Conservation (phyloP, 495 filamentous ascomycete genomes). For the Chaetomium fimeti region DNA sequence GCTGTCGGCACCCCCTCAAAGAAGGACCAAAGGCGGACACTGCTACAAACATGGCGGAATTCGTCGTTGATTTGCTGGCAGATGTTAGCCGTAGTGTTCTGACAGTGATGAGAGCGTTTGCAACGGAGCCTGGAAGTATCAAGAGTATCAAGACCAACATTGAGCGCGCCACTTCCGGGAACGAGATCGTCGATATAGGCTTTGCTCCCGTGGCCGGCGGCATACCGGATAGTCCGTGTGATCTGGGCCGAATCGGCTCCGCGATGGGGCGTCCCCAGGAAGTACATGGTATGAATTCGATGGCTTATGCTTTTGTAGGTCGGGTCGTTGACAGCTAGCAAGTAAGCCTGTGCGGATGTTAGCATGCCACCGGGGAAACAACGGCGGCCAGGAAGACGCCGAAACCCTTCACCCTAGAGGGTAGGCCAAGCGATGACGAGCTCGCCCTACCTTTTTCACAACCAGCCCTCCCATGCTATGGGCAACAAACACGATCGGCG, state of each 20-base stretch:
- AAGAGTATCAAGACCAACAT: conserved; percentile 14
- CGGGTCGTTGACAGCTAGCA: conserved; percentile 28
- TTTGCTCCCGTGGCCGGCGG: conserved; percentile 25
- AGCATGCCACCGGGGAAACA: neutral
- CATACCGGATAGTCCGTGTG: conserved; percentile 12
- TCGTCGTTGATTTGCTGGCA: conserved; percentile 44
- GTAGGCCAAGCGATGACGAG: no score
- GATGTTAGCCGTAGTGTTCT: neutral
- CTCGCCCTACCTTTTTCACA: conserved; percentile 29
- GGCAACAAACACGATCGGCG: conserved; percentile 32
- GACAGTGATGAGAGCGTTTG: no score
- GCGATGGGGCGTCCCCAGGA: conserved; percentile 34
- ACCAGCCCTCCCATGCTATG: conserved; percentile 38
- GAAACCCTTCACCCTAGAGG: no score
- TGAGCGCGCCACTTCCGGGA: conserved; percentile 26
- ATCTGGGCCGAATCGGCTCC: conserved; percentile 24
- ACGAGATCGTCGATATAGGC: conserved; percentile 43
- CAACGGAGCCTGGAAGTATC: no score
- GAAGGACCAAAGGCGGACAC: conserved; percentile 45
- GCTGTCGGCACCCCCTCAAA: conserved; percentile 43
- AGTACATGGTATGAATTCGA: conserved; percentile 30
- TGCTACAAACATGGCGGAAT: conserved; percentile 40
- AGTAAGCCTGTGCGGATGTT: conserved; percentile 25
- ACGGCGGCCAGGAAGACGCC: neutral
- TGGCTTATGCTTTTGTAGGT: conserved; percentile 18